Evolutionary conservation across 192 early-diverging fungal genomes (phyloP).

Genomic region (Fimicolochytrium jonesii): DNA sequence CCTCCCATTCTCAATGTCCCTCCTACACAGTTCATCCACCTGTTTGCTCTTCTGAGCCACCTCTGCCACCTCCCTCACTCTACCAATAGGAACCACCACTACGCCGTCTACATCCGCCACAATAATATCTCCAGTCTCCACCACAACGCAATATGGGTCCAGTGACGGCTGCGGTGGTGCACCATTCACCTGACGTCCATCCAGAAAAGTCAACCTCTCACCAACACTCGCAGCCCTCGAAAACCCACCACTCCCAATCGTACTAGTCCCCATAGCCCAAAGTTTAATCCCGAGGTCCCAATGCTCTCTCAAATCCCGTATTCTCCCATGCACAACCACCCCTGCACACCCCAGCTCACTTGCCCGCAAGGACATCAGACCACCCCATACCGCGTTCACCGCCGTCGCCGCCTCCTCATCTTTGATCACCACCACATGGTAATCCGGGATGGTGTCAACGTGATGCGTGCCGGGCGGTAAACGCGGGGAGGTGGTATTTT

Average conservation of each 20-base stretch:
- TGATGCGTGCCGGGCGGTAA: slow-evolving; percentile 22
- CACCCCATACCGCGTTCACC: slow-evolving; percentile 52
- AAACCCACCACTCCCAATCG: slow-evolving; percentile 34
- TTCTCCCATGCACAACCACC: slow-evolving; percentile 41
- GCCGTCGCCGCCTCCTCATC: slow-evolving; percentile 18
- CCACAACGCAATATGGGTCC: not conserved
- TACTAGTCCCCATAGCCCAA: slow-evolving; percentile 28
- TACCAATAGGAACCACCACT: slow-evolving; percentile 36
- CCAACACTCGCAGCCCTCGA: slow-evolving; percentile 24
- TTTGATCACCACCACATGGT: slow-evolving; percentile 40
- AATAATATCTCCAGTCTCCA: slow-evolving; percentile 37
- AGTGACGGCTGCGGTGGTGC: not conserved
- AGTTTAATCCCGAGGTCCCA: slow-evolving; percentile 31
- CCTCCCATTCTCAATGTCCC: slow-evolving; percentile 29
- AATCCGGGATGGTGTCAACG: slow-evolving; percentile 33
- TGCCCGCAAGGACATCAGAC: slow-evolving; percentile 43
- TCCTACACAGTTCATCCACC: slow-evolving; percentile 35
- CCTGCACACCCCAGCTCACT: slow-evolving; percentile 27
- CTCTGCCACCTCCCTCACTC: slow-evolving; percentile 27
- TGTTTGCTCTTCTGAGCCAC: slow-evolving; percentile 6
- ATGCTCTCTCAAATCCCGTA: slow-evolving; percentile 44
- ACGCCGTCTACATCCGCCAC: slow-evolving; percentile 51
- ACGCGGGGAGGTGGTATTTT: slow-evolving; percentile 18
- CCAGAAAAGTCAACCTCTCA: slow-evolving; percentile 27
- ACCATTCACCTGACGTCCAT: not conserved